These are phyloP conservation scores for Fusarium scirpi DNA, from an alignment of 2,329 filamentous ascomycete species.

Conservation along the genomic window DNA sequence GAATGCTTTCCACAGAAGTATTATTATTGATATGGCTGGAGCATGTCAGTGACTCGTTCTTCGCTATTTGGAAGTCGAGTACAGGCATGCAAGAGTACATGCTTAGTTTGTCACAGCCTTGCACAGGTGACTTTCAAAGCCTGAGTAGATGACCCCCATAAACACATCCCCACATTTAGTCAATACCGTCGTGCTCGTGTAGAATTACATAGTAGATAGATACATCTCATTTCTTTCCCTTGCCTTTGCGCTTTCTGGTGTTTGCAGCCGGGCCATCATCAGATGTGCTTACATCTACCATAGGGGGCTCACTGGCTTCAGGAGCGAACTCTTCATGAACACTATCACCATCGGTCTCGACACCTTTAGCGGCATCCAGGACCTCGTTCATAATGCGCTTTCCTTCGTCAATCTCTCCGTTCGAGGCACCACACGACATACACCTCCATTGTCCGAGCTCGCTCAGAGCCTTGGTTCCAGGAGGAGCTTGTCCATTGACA, in stretches of 20 bases:
- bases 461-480: conserved; percentile 79
- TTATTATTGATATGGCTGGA: neutral
- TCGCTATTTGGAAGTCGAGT: neutral
- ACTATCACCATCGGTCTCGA: conserved; percentile 28
- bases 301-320: conserved; percentile 6
- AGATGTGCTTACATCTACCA: conserved; percentile 29
- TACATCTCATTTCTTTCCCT: conserved; percentile 44
- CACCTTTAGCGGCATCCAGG: conserved; percentile 50
- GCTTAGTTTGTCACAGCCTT: neutral
- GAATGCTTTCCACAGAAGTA: neutral
- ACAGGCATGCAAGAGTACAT: neutral
- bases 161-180: conserved; percentile 20
- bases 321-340: conserved; percentile 11
- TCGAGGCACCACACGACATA: conserved; percentile 82
- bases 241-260: conserved; percentile 45
- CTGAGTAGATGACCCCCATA: conserved; percentile 9
- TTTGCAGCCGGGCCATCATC: conserved; percentile 40
- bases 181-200: conserved; percentile 8
- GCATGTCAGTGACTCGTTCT: neutral
- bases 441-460: conserved; percentile 92
- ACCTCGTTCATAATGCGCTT: conserved; percentile 78
- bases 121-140: neutral
- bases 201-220: conserved; percentile 25
- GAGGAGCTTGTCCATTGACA: conserved; percentile 95
- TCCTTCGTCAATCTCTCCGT: conserved; percentile 84